A percentile compares a stretch with the other conserved stretches of the same genome.
phyloP scores from a whole-genome alignment of 306 rosid species.

The Malus domestica region ASM211411v1 NC_041794.1:35713501-35714000 shows the following conservation, averaged over 20 bases:
- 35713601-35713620: not conserved
- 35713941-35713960: not conserved
- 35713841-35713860: not conserved
- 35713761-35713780: constrained; percentile 61
- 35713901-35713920: not conserved
- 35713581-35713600: not conserved
- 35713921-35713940: not conserved
- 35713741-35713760: constrained; percentile 70
- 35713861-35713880: not conserved
- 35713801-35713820: constrained; percentile 62
- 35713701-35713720: not conserved
- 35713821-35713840: not conserved
- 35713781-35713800: constrained; percentile 78
- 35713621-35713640: not conserved
- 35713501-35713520: too few relatives aligned
- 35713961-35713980: not conserved
- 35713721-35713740: constrained; percentile 50
- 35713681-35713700: not conserved
- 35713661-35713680: not conserved
- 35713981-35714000: not conserved
- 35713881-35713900: not conserved
- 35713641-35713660: not conserved
- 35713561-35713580: not conserved
- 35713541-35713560: not conserved
- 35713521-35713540: too few relatives aligned